Percentiles rank a stretch among this genome's conserved stretches.
phyloP scores from a whole-genome alignment of 495 filamentous ascomycete genomes.

The Penicillium malachiteum region DNA sequence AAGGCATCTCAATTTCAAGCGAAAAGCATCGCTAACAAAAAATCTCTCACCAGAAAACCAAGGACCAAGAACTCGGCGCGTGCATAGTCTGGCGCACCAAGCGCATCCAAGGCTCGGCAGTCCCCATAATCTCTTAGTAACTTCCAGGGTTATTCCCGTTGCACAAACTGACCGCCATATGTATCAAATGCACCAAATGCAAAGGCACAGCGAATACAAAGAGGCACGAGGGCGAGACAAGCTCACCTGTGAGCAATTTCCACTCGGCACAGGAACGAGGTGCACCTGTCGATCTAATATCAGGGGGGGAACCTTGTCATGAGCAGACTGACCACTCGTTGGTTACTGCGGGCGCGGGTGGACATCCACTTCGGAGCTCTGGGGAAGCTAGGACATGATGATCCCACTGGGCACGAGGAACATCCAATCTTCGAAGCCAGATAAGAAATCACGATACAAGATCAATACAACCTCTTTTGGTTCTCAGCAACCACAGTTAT shows the following conservation, averaged over 20 bases:
- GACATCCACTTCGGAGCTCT: conserved; percentile 6
- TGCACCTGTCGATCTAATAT: conserved; percentile 8
- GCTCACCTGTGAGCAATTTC: neutral
- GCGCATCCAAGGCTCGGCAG: no score
- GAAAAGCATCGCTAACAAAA: no score
- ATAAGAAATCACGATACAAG: neutral
- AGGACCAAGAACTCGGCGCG: no score
- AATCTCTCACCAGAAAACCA: no score
- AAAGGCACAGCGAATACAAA: neutral
- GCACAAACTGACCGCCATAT: no score
- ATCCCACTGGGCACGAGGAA: conserved; percentile 4
- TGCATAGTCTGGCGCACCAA: no score
- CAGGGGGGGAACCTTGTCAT: conserved; percentile 1
- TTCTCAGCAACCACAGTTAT: conserved; percentile 10
- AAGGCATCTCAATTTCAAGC: no score
- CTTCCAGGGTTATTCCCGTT: no score
- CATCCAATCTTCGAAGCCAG: neutral
- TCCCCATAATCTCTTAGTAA: no score
- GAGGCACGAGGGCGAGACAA: no score
- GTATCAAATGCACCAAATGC: neutral
- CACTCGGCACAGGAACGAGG: neutral
- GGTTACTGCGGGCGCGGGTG: neutral
- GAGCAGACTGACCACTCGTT: neutral
- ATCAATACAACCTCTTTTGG: neutral
- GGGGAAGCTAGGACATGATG: neutral